A percentile compares a stretch with the other conserved stretches of the same genome.
These are phyloP conservation scores for Cryptomeria japonica DNA, from an alignment of 75 land plant genomes.

Conservation along the genomic window DNA sequence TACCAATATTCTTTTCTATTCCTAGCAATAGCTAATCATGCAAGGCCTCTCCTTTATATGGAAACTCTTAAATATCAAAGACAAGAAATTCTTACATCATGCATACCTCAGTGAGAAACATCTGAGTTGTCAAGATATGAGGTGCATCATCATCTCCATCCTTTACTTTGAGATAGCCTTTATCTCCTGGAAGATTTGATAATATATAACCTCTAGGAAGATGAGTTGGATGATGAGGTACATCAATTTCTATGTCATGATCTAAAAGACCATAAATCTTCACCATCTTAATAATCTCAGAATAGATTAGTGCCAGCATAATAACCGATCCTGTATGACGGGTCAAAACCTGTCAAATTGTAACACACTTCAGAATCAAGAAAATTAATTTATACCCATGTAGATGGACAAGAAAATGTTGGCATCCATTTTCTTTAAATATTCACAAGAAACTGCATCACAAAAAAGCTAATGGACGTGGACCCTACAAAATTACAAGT, in stretches of 20 bases:
- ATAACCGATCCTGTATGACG: constrained; percentile 61
- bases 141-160: constrained; percentile 33
- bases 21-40: background rate
- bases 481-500: constrained; percentile 1
- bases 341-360: constrained; percentile 57
- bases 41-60: background rate
- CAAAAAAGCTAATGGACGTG: background rate
- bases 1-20: background rate
- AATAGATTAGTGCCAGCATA: constrained; percentile 73
- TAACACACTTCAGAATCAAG: background rate
- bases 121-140: constrained; percentile 53
- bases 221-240: constrained; percentile 43
- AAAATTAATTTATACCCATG: background rate
- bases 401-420: background rate
- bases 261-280: constrained; percentile 49
- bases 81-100: background rate
- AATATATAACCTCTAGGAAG: constrained; percentile 35
- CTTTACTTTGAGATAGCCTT: constrained; percentile 45
- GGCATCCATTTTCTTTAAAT: background rate
- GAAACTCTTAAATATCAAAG: background rate
- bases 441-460: background rate
- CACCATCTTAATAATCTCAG: constrained; percentile 66
- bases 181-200: background rate
- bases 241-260: constrained; percentile 64
- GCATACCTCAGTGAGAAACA: constrained; percentile 59